These are phyloP conservation scores for Arthromyces matolae DNA, from an alignment of 768 basidiomycete species.

Conservation along the genomic window DNA sequence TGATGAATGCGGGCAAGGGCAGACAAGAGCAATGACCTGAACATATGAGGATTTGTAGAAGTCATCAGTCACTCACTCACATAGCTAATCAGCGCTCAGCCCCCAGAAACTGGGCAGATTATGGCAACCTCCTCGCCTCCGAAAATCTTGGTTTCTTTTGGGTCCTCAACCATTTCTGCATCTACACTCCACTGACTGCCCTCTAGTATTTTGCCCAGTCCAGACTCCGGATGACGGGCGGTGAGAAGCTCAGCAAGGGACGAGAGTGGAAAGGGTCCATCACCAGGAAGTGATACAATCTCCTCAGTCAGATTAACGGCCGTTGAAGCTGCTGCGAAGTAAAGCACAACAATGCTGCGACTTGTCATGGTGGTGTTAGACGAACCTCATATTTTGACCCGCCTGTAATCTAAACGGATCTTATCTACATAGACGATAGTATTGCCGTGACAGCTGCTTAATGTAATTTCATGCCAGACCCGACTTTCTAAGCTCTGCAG, in stretches of 20 bases:
- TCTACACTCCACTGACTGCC: slow-evolving; percentile 76
- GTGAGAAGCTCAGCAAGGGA: slow-evolving; percentile 49
- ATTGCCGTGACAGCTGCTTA: not conserved
- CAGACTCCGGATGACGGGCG: slow-evolving; percentile 48
- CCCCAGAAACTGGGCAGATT: slow-evolving; percentile 81
- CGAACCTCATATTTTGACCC: not conserved
- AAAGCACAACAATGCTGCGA: slow-evolving; percentile 43
- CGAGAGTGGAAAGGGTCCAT: slow-evolving; percentile 43
- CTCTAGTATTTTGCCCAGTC: slow-evolving; percentile 50
- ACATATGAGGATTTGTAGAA: not conserved
- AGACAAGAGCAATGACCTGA: not conserved
- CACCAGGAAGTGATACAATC: slow-evolving; percentile 42
- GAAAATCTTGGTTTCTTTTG: slow-evolving; percentile 40
- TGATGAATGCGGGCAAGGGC: not conserved
- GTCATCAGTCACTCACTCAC: no score
- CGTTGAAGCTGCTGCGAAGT: slow-evolving; percentile 67
- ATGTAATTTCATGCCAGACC: slow-evolving; percentile 9
- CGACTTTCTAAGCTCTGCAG: slow-evolving; percentile 56
- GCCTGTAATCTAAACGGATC: no score
- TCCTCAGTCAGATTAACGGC: slow-evolving; percentile 58
- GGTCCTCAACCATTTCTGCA: slow-evolving; percentile 72
- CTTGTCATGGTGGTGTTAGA: slow-evolving; percentile 20
- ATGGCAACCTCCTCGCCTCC: slow-evolving; percentile 79
- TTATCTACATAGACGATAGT: no score
- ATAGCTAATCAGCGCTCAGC: slow-evolving; percentile 31